These are phyloP conservation scores for Rauvolfia tetraphylla DNA, from an alignment of 257 asterid species.

Conservation along the genomic window DNA sequence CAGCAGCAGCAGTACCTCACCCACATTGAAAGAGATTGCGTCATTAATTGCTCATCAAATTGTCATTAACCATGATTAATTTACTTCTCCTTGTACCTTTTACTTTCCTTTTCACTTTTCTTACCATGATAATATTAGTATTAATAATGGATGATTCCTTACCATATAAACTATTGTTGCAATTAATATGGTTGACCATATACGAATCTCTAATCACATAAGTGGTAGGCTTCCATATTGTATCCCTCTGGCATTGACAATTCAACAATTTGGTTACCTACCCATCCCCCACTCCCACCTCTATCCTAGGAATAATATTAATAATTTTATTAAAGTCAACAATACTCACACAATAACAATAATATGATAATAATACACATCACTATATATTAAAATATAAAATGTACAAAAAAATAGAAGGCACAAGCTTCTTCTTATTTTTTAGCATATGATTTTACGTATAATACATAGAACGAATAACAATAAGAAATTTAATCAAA, in stretches of 20 bases:
- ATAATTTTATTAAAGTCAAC: not conserved
- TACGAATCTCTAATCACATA: not conserved
- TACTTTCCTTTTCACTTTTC: not conserved
- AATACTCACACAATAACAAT: not conserved
- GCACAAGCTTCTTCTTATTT: too few species aligned
- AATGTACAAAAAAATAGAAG: not conserved
- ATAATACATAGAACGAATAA: too few species aligned
- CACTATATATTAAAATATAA: not conserved
- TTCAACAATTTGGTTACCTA: constrained; percentile 2
- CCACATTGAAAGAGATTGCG: not conserved
- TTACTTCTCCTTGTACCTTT: not conserved
- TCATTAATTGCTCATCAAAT: not conserved
- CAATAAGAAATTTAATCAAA: too few species aligned
- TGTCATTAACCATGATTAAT: not conserved
- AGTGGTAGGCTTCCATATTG: not conserved
- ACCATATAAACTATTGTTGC: not conserved
- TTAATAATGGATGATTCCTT: not conserved
- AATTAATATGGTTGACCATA: not conserved
- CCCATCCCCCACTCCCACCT: not conserved
- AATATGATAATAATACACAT: not conserved
- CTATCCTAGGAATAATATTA: not conserved
- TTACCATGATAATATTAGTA: too few species aligned
- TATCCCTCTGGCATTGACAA: not conserved
- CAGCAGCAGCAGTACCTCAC: too few species aligned
- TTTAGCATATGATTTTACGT: too few species aligned